A percentile compares a stretch with the other conserved stretches of the same genome.
Evolutionary conservation across 1,284 basidiomycete species (phyloP).

Genomic region (Trichosporon inkin): DNA sequence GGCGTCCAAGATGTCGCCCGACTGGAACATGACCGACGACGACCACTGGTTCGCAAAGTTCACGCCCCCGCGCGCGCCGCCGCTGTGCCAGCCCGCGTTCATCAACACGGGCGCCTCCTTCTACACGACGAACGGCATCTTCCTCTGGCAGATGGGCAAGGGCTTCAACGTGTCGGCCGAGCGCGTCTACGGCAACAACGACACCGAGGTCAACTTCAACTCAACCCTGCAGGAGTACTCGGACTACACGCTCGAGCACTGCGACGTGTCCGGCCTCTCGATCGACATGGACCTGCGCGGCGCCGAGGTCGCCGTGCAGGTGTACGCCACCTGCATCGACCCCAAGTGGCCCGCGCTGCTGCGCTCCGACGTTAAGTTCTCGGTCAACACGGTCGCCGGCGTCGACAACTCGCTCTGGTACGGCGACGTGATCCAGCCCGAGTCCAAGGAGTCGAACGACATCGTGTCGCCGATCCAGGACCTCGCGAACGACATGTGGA

Average conservation of each 20-base stretch:
- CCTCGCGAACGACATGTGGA: slow-evolving; percentile 22
- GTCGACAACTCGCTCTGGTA: slow-evolving; percentile 20
- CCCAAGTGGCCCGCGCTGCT: slow-evolving; percentile 25
- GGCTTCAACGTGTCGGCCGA: slow-evolving; percentile 19
- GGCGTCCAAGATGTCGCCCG: slow-evolving; percentile 17
- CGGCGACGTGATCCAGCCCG: slow-evolving; percentile 14
- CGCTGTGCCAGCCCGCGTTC: slow-evolving; percentile 23
- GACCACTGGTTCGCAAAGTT: slow-evolving; percentile 28
- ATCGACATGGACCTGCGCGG: slow-evolving; percentile 24
- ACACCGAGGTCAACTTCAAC: slow-evolving; percentile 21
- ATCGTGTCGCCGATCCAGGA: slow-evolving; percentile 12
- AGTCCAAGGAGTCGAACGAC: slow-evolving; percentile 8
- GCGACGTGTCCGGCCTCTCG: slow-evolving; percentile 18
- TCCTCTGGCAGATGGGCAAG: slow-evolving; percentile 27
- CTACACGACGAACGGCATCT: slow-evolving; percentile 24
- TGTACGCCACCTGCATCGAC: slow-evolving; percentile 26
- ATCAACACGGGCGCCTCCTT: slow-evolving; percentile 22
- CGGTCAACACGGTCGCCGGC: slow-evolving; percentile 13
- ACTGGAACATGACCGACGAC: slow-evolving; percentile 25
- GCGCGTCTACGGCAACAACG: slow-evolving; percentile 11
- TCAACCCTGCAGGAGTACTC: slow-evolving; percentile 20
- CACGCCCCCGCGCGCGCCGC: slow-evolving; percentile 15
- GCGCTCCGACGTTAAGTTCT: slow-evolving; percentile 15
- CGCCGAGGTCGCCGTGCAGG: slow-evolving; percentile 17
- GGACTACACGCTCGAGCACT: slow-evolving; percentile 21